These are phyloP conservation scores for Knufia fluminis DNA, from an alignment of 2,329 filamentous ascomycete genomes.

Conservation along the genomic window DNA sequence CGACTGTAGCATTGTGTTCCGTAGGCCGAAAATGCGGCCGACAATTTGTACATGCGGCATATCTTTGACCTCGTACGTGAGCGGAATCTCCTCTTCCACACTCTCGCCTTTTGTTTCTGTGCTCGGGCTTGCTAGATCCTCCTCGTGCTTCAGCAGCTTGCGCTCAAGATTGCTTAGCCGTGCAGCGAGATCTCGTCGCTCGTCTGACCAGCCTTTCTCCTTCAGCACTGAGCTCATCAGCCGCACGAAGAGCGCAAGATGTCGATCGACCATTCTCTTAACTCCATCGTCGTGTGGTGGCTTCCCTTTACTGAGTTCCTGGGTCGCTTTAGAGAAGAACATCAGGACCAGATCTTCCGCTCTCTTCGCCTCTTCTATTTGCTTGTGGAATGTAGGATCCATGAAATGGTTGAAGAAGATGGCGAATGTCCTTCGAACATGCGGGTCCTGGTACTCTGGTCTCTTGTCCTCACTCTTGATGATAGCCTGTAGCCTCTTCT, in stretches of 20 bases:
- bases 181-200: slow-evolving; percentile 73
- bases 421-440: slow-evolving; percentile 87
- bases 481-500: slow-evolving; percentile 72
- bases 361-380: slow-evolving; percentile 86
- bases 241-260: slow-evolving; percentile 88
- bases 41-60: slow-evolving; percentile 91
- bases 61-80: slow-evolving; percentile 89
- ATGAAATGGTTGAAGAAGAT: slow-evolving; percentile 91
- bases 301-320: slow-evolving; percentile 74
- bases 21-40: slow-evolving; percentile 73
- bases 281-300: slow-evolving; percentile 72
- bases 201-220: slow-evolving; percentile 74
- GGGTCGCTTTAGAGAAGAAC: slow-evolving; percentile 90
- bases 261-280: slow-evolving; percentile 86
- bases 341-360: slow-evolving; percentile 90
- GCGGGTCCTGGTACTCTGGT: slow-evolving; percentile 81
- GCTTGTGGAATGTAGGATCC: slow-evolving; percentile 75
- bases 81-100: slow-evolving; percentile 70
- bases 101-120: slow-evolving; percentile 47
- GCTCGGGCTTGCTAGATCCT: slow-evolving; percentile 61
- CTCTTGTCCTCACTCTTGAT: slow-evolving; percentile 72
- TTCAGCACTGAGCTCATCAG: slow-evolving; percentile 71
- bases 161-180: slow-evolving; percentile 76
- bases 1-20: slow-evolving; percentile 68
- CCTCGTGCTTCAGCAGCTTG: slow-evolving; percentile 87